These are phyloP conservation scores for Venturia nashicola DNA, from an alignment of 2,329 filamentous ascomycete species.

Conservation along the genomic window DNA sequence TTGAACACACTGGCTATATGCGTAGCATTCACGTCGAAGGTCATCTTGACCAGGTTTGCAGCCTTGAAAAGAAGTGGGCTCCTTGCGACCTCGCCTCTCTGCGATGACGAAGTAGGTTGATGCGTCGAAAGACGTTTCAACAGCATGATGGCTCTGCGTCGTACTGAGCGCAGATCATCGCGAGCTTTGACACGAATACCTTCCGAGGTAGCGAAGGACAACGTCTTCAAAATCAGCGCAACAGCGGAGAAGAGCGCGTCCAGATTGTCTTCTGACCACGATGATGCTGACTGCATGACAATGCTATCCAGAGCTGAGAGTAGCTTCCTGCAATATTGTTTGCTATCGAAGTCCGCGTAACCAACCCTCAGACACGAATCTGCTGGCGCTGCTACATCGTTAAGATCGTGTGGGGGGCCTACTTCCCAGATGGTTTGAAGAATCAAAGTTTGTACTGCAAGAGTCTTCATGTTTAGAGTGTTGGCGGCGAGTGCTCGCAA, in stretches of 20 bases:
- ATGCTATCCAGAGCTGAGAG: not conserved
- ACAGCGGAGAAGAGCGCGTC: not conserved
- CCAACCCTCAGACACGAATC: not conserved
- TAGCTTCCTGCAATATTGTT: not conserved
- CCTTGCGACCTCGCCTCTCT: too few relatives aligned
- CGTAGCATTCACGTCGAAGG: not conserved
- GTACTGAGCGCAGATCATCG: not conserved
- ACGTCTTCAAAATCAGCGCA: too few relatives aligned
- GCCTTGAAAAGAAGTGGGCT: not conserved
- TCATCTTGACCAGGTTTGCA: not conserved
- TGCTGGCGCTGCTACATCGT: not conserved
- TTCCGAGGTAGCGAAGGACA: not conserved
- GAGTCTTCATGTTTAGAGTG: conserved; percentile 47
- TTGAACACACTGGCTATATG: not conserved
- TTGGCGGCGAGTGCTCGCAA: conserved; percentile 38
- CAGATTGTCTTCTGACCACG: not conserved
- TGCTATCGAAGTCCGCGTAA: not conserved
- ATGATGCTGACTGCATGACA: not conserved
- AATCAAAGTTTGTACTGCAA: conserved; percentile 33
- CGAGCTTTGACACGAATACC: not conserved
- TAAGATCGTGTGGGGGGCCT: conserved; percentile 33
- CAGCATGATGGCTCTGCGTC: not conserved
- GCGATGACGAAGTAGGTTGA: too few relatives aligned
- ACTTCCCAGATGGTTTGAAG: conserved; percentile 41
- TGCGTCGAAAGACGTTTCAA: not conserved